These are phyloP conservation scores for Perkinsus olseni DNA, from an alignment of 169 alveolate genomes.

Conservation along the genomic window DNA sequence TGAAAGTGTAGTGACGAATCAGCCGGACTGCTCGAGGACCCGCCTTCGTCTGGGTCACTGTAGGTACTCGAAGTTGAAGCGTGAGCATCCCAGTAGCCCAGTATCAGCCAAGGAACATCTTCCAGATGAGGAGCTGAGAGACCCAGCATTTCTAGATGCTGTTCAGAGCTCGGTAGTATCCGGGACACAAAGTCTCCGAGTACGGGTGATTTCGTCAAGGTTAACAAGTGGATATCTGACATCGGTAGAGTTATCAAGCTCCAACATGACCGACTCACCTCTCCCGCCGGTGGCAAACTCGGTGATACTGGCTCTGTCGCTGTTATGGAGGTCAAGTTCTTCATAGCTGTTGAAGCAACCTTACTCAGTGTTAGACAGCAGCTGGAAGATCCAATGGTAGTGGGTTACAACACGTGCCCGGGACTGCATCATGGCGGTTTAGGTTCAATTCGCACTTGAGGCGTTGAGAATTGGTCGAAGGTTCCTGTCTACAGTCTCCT, in stretches of 20 bases:
- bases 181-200: too few species aligned
- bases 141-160: not conserved
- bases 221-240: not conserved
- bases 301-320: conserved; percentile 11
- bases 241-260: not conserved
- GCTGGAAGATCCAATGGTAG: conserved; percentile 28
- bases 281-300: not conserved
- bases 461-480: conserved; percentile 76
- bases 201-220: not conserved
- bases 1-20: not conserved
- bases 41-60: too few species aligned
- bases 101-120: not conserved
- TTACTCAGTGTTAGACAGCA: conserved; percentile 26
- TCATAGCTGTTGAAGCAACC: conserved; percentile 43
- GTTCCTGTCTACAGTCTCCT: conserved; percentile 78
- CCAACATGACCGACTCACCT: not conserved
- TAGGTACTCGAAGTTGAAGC: not conserved
- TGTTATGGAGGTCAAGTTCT: conserved; percentile 41
- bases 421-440: conserved; percentile 14
- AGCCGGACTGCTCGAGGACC: not conserved
- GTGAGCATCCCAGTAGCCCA: not conserved
- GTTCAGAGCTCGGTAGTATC: not conserved
- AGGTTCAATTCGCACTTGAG: conserved; percentile 77
- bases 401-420: not conserved
- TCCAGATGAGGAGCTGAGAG: not conserved